These are phyloP conservation scores for Vitis amurensis DNA, from an alignment of 164 flowering plant genomes.

Conservation along the genomic window DNA sequence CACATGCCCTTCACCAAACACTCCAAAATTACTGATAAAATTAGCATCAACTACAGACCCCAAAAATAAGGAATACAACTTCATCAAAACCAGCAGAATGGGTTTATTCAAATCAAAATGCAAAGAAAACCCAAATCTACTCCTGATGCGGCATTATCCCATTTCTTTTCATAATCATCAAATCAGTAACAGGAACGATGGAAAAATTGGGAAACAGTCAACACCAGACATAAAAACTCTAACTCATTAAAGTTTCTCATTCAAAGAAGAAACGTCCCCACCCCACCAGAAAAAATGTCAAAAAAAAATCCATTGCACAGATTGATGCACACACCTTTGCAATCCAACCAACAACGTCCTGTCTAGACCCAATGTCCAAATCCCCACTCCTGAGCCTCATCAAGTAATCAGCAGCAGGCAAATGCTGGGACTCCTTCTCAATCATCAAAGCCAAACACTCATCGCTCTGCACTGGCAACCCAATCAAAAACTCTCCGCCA, in stretches of 20 bases:
- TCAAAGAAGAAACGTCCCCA: neutral
- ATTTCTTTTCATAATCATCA: too few species aligned
- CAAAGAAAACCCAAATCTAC: neutral
- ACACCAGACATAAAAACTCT: neutral
- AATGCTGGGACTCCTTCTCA: slow-evolving; percentile 54
- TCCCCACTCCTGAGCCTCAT: slow-evolving; percentile 56
- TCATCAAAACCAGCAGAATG: neutral
- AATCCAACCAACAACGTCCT: slow-evolving; percentile 81
- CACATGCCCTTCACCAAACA: neutral
- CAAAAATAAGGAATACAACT: neutral
- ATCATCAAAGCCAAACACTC: slow-evolving; percentile 63
- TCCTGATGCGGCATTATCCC: neutral
- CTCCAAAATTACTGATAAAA: neutral
- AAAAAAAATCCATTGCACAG: neutral
- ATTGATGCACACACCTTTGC: slow-evolving; percentile 52
- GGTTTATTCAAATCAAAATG: neutral
- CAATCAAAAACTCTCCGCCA: slow-evolving; percentile 26
- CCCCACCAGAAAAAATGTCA: neutral
- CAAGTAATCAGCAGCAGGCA: slow-evolving; percentile 58
- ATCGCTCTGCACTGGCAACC: slow-evolving; percentile 51
- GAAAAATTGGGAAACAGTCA: neutral
- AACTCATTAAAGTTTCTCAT: neutral
- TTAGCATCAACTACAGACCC: neutral
- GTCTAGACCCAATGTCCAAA: slow-evolving; percentile 62
- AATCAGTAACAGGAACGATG: too few species aligned